Base-by-base conservation (phyloP, 495 filamentous ascomycete genomes). In the Tuber indicum region DNA sequence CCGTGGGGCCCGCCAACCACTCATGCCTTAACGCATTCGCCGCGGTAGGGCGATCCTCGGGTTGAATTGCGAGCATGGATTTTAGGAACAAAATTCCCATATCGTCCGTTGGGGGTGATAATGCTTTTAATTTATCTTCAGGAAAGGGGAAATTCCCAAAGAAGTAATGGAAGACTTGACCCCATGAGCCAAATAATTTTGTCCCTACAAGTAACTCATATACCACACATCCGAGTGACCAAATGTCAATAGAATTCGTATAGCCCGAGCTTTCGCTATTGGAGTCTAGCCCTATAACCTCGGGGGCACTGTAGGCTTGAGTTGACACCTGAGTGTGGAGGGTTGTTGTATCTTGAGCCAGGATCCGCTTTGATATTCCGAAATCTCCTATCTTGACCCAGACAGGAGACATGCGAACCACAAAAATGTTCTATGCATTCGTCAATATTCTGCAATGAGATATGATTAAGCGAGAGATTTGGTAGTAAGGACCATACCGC, bases 161-260 rank as follows among this genome's bases (percentile, higher is more conserved):
- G 21, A 1, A n/a, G 21, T n/a, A 52, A 10, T 6, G 7, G 21
- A 0, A n/a, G 8, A 52, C 47, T 10, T 23, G 47, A n/a, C 1
- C 21, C 47, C 0, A 0, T 3, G 47, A 23, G 21, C 0, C 47
- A 1, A 52, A 52, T 52, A 52, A n/a, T 1, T 7, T 23, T n/a
- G 6, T n/a, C 21, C 47, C 47, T 10, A n/a, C 21, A 52, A 52
- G 47, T 52, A 52, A 9, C 47, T 52, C n/a, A 39, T 43, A 41
- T 44, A 71, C 10, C 19, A 62, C 39, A 44, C 73, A 75, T 76
- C 75, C 70, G n/a, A 76, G 70, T 2, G 75, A 74, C 70, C 21
- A 76, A 32, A 76, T 76, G 12, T 76, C 75, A 17, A 74, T 49
- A 14, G 71, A 71, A 10, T 19, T 66, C 7, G 75, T 74, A n/a